Evolutionary conservation across 2,329 filamentous ascomycete genomes (phyloP).

Genomic region (Cadophora sp.): DNA sequence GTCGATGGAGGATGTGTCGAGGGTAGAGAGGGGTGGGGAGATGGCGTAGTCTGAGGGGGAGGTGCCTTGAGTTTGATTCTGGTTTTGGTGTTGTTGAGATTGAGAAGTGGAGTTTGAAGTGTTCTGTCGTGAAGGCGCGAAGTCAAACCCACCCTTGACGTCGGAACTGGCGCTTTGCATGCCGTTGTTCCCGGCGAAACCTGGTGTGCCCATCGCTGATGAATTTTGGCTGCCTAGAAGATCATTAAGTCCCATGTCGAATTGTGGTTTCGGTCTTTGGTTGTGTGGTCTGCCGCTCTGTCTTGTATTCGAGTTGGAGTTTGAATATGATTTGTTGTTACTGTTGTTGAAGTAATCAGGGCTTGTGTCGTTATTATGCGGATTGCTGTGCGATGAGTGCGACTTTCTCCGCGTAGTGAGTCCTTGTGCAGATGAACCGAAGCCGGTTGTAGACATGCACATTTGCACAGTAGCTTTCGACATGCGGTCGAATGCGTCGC

Average conservation of each 20-base stretch:
- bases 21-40: slow-evolving; percentile 38
- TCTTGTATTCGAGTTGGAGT: slow-evolving; percentile 2
- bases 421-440: slow-evolving; percentile 40
- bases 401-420: slow-evolving; percentile 37
- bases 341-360: slow-evolving; percentile 35
- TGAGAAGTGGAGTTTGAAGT: slow-evolving; percentile 13
- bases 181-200: slow-evolving; percentile 2
- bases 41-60: slow-evolving; percentile 38
- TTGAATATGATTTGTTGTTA: slow-evolving; percentile 22
- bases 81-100: slow-evolving; percentile 19
- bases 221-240: slow-evolving; percentile 36
- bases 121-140: slow-evolving; percentile 21
- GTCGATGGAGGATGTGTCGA: slow-evolving; percentile 41
- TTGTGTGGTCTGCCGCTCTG: slow-evolving; percentile 12
- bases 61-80: slow-evolving; percentile 2
- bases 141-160: slow-evolving; percentile 35
- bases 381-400: slow-evolving; percentile 23
- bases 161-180: background rate
- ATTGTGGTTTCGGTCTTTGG: slow-evolving; percentile 40
- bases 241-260: slow-evolving; percentile 45
- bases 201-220: slow-evolving; percentile 13
- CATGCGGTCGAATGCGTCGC: slow-evolving; percentile 93
- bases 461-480: slow-evolving; percentile 95
- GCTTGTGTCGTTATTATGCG: slow-evolving; percentile 4
- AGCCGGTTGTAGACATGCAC: slow-evolving; percentile 76